Conservation (phyloP, 768 basidiomycete species). For the Termitomyces sp. region DNA sequence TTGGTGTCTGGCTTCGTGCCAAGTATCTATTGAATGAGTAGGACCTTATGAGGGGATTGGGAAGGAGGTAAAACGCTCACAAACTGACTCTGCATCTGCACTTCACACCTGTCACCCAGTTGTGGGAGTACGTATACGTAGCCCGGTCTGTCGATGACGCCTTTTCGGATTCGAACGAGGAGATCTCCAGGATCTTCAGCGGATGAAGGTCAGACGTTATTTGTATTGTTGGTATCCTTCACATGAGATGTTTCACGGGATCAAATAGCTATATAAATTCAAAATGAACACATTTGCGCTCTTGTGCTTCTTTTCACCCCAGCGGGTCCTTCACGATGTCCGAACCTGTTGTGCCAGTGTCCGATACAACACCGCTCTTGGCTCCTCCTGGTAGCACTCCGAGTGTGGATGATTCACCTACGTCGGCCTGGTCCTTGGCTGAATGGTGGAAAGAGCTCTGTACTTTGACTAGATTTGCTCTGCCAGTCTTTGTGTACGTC, state of each 20-base stretch:
- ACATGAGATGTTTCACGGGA: not conserved
- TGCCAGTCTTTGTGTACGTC: constrained; percentile 8
- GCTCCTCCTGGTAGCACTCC: not conserved
- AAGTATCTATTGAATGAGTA: too few species aligned
- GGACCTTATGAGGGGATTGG: too few species aligned
- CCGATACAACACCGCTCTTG: constrained; percentile 2
- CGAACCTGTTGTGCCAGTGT: not conserved
- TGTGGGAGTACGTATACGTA: not conserved
- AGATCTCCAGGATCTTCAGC: not conserved
- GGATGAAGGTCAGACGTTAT: not conserved
- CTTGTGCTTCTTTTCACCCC: not conserved
- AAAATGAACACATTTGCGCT: not conserved
- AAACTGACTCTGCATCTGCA: too few species aligned
- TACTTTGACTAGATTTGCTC: not conserved
- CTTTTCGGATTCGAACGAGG: not conserved
- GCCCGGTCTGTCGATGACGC: not conserved
- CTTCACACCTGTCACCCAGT: too few species aligned
- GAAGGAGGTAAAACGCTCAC: too few species aligned
- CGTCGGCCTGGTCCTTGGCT: not conserved
- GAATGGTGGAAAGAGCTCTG: constrained; percentile 8
- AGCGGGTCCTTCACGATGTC: not conserved
- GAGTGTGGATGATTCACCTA: not conserved
- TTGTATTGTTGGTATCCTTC: not conserved
- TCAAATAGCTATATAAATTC: not conserved
- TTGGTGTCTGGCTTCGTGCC: too few species aligned